Conservation (phyloP, 2,329 filamentous ascomycete genomes). For the Metarhizium humberi region DNA sequence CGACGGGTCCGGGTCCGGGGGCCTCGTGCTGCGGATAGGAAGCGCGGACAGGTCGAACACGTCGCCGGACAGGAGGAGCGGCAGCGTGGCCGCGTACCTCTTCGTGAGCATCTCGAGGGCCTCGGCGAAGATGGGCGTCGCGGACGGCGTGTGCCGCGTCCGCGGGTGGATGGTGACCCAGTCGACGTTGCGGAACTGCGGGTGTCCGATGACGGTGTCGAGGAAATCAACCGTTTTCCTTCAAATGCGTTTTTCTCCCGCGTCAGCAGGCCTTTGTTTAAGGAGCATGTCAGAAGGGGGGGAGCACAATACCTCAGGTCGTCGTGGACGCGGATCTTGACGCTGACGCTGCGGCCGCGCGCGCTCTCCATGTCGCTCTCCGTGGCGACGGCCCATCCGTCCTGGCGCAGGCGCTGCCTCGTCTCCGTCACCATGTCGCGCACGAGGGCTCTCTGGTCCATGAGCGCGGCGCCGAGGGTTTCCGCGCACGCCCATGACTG, state of each 20-base stretch:
- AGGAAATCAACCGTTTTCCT: constrained; percentile 54
- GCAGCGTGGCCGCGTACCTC: constrained; percentile 44
- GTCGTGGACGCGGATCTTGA: constrained; percentile 61
- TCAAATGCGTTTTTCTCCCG: not conserved
- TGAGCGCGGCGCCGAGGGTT: constrained; percentile 58
- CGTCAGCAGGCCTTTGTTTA: not conserved
- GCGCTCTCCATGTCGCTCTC: constrained; percentile 32
- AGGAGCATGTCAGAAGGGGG: not conserved
- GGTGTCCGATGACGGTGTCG: constrained; percentile 47
- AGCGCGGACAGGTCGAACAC: constrained; percentile 48
- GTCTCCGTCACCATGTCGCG: constrained; percentile 54
- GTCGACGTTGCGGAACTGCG: constrained; percentile 45
- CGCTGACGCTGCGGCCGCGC: constrained; percentile 50
- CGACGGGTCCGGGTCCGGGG: constrained; percentile 5
- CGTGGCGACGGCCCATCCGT: constrained; percentile 43
- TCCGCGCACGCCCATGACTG: constrained; percentile 65
- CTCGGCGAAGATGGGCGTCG: constrained; percentile 50
- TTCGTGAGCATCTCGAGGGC: constrained; percentile 47
- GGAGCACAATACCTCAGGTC: constrained; percentile 39
- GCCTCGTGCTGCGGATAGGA: constrained; percentile 26
- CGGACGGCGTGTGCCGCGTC: constrained; percentile 51
- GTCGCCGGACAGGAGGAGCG: constrained; percentile 60
- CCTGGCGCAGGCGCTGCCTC: constrained; percentile 36
- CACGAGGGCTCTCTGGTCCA: constrained; percentile 56
- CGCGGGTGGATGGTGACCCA: constrained; percentile 64